Conservation (phyloP, 2,329 filamentous ascomycete genomes). For the Colletotrichum sp. region DNA sequence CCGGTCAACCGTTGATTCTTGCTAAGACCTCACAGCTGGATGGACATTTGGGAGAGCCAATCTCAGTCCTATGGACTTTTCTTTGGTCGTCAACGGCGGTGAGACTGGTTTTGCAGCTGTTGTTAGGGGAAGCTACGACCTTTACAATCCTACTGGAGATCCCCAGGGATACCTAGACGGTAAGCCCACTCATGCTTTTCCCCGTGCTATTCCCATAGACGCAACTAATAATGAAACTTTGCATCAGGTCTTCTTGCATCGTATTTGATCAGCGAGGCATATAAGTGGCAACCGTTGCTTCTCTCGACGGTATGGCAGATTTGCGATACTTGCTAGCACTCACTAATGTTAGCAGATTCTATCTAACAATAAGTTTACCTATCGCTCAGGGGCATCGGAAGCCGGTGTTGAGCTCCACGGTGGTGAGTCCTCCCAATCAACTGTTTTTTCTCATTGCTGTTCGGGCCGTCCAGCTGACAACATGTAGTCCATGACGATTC, state of each 20-base stretch:
- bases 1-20: rapidly evolving
- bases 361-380: background rate
- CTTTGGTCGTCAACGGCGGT: background rate
- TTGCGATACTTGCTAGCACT: background rate
- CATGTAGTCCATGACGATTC: background rate
- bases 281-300: conserved; percentile 12
- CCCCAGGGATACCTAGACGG: background rate
- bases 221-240: background rate
- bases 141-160: background rate
- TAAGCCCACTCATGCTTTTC: no score
- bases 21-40: background rate
- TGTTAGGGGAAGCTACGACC: background rate
- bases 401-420: background rate
- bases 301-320: background rate
- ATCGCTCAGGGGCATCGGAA: background rate
- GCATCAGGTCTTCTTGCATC: background rate
- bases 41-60: background rate
- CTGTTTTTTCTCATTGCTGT: background rate
- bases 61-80: conserved; percentile 13
- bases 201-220: no score
- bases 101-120: conserved; percentile 4
- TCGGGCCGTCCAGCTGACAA: background rate
- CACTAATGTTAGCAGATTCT: background rate
- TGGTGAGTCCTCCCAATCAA: background rate
- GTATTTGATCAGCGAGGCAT: conserved; percentile 1